phyloP scores from a whole-genome alignment of 805 yeast species.

The Yamadazyma insecticola region DNA sequence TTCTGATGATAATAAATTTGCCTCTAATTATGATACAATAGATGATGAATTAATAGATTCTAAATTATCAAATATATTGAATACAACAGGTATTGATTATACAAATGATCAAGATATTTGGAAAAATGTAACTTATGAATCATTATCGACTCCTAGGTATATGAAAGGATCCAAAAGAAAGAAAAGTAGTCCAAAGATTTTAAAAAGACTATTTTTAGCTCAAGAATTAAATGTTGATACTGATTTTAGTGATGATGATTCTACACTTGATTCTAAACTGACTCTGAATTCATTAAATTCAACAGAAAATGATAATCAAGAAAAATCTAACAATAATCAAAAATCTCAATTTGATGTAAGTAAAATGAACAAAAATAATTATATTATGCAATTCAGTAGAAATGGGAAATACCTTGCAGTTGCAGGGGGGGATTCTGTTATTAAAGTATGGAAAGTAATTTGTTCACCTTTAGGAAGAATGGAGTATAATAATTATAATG shows the following conservation, averaged over 20 bases:
- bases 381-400: conserved; percentile 65
- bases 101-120: conserved; percentile 15
- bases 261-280: background rate
- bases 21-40: no score
- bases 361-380: conserved; percentile 45
- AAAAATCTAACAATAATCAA: background rate
- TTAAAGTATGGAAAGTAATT: conserved; percentile 77
- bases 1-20: background rate
- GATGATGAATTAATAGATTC: conserved; percentile 2
- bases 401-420: conserved; percentile 84
- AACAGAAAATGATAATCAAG: background rate
- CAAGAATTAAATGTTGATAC: conserved; percentile 48
- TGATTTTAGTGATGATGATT: conserved; percentile 1
- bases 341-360: background rate
- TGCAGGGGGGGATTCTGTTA: conserved; percentile 70
- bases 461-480: conserved; percentile 66
- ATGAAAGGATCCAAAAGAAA: conserved; percentile 46
- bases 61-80: conserved; percentile 3
- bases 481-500: conserved; percentile 29
- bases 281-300: background rate
- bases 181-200: conserved; percentile 40
- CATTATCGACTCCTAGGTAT: conserved; percentile 51
- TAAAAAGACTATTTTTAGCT: conserved; percentile 55
- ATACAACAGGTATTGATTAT: background rate
- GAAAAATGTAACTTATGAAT: conserved; percentile 28